Evolutionary conservation across 768 basidiomycete species (phyloP).

Genomic region (Mycena alexandri): DNA sequence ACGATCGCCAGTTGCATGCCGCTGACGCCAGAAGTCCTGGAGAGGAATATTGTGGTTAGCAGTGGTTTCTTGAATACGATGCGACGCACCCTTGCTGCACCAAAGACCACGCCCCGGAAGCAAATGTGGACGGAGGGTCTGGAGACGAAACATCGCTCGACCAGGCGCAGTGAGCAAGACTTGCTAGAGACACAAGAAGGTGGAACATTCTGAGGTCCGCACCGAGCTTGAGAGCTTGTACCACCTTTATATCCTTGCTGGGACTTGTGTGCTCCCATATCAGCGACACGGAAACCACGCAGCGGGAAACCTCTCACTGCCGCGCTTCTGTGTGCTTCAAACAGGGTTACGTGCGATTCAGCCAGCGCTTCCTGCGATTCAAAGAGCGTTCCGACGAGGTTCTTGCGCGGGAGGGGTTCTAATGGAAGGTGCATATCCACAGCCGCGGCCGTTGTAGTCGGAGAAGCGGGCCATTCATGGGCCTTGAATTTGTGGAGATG

Average conservation of each 20-base stretch:
- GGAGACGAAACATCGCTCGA: conserved; percentile 23
- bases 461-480: conserved; percentile 19
- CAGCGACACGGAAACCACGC: conserved; percentile 2
- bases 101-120: conserved; percentile 23
- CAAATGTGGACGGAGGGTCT: conserved; percentile 21
- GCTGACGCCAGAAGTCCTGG: conserved; percentile 40
- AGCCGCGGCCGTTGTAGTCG: conserved; percentile 19
- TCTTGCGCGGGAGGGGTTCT: conserved; percentile 20
- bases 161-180: conserved; percentile 13
- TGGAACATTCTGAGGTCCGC: conserved; percentile 16
- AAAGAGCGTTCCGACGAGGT: conserved; percentile 2
- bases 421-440: conserved; percentile 20
- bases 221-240: conserved; percentile 17
- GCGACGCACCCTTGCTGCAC: conserved; percentile 25
- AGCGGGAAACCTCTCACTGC: conserved; percentile 4
- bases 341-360: conserved; percentile 8
- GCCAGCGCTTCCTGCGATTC: conserved; percentile 12
- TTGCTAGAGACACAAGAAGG: conserved; percentile 23
- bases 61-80: conserved; percentile 1
- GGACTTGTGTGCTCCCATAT: not conserved
- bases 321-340: conserved; percentile 19
- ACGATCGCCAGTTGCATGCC: conserved; percentile 36
- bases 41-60: conserved; percentile 9
- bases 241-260: no score
- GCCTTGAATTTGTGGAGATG: conserved; percentile 20